phyloP scores from a whole-genome alignment of 257 asterid genomes.

The Nyctanthes arbortristis region DNA sequence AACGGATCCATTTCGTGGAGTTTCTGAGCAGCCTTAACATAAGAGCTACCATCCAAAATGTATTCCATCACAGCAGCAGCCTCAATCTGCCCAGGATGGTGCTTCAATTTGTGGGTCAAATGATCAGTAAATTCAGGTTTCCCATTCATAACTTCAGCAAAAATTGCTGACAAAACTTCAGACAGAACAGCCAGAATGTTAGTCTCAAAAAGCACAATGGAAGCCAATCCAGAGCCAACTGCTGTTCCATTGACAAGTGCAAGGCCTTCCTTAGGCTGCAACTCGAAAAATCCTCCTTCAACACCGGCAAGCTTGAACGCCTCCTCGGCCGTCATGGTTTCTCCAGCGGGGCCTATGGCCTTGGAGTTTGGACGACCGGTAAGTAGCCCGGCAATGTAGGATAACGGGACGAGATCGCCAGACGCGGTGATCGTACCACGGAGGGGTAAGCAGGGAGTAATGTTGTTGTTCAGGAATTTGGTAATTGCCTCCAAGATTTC shows the following conservation, averaged over 20 bases:
- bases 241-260: constrained; percentile 58
- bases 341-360: constrained; percentile 50
- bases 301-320: constrained; percentile 44
- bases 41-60: constrained; percentile 45
- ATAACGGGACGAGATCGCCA: constrained; percentile 52
- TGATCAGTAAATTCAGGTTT: constrained; percentile 55
- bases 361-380: constrained; percentile 52
- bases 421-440: constrained; percentile 57
- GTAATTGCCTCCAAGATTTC: constrained; percentile 57
- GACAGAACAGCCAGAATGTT: constrained; percentile 38
- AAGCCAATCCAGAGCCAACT: constrained; percentile 59
- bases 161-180: constrained; percentile 49
- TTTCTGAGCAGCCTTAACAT: constrained; percentile 41
- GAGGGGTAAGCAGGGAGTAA: constrained; percentile 52
- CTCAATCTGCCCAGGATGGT: constrained; percentile 57
- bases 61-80: constrained; percentile 63
- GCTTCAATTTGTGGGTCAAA: constrained; percentile 52
- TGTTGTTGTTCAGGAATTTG: constrained; percentile 44
- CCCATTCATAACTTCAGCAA: constrained; percentile 60
- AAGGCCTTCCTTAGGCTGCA: constrained; percentile 58
- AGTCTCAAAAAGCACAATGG: constrained; percentile 46
- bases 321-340: constrained; percentile 39
- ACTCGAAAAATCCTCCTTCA: constrained; percentile 35
- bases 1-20: constrained; percentile 49
- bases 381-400: constrained; percentile 52